Conservation (phyloP, 441 rosid genomes). For the Corymbia calophylla region DNA sequence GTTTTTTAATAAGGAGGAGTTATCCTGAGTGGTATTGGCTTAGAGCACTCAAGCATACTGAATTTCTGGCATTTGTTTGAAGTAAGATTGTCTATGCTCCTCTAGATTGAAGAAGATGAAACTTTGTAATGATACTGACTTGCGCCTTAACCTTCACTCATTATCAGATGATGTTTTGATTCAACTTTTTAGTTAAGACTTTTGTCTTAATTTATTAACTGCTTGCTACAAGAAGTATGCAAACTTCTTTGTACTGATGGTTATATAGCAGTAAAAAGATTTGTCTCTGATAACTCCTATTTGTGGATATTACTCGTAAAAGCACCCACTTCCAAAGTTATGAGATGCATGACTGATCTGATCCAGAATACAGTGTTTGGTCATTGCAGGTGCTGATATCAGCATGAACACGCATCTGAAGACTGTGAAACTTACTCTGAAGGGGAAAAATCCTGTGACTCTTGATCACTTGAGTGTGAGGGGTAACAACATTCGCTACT, state of each 20-base stretch:
- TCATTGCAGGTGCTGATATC: slow-evolving; percentile 72
- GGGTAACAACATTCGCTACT: slow-evolving; percentile 93
- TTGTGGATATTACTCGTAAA: not conserved
- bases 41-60: not conserved
- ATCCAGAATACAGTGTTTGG: not conserved
- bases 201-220: not conserved
- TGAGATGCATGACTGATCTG: not conserved
- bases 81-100: not conserved
- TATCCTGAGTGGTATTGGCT: not conserved
- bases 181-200: not conserved
- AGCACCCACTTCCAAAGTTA: not conserved
- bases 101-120: not conserved
- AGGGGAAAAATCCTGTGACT: slow-evolving; percentile 87
- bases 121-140: not conserved
- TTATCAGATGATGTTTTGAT: not conserved
- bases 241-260: not conserved
- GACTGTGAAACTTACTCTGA: slow-evolving; percentile 83
- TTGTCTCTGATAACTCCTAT: not conserved
- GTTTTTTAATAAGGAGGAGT: not conserved
- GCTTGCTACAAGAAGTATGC: not conserved
- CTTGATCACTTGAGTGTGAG: slow-evolving; percentile 93
- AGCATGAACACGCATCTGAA: slow-evolving; percentile 97
- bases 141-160: not conserved
- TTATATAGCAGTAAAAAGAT: not conserved
- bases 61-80: not conserved